Evolutionary conservation across 2,329 filamentous ascomycete genomes (phyloP).

Genomic region (Helotiales sp.): DNA sequence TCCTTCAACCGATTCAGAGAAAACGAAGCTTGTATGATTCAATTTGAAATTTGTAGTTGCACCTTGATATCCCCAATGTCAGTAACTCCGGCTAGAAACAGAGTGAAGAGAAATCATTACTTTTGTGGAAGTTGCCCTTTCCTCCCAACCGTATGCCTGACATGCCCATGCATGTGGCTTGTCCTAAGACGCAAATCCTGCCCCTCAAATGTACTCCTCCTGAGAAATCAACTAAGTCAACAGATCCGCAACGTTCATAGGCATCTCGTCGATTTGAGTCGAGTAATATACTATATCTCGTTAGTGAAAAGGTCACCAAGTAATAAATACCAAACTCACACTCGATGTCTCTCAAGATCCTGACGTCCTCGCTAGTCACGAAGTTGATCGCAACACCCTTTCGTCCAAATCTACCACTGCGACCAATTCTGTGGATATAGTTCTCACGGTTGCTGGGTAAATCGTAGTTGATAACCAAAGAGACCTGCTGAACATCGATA

Average conservation of each 20-base stretch:
- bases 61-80: constrained; percentile 12
- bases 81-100: background rate
- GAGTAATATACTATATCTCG: constrained; percentile 68
- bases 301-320: constrained; percentile 27
- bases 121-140: constrained; percentile 38
- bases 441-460: constrained; percentile 98
- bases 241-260: constrained; percentile 68
- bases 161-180: constrained; percentile 30
- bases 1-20: constrained; percentile 27
- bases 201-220: background rate
- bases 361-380: constrained; percentile 96
- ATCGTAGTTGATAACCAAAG: constrained; percentile 98
- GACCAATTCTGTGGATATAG: constrained; percentile 98
- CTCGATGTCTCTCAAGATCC: constrained; percentile 97
- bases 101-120: constrained; percentile 3
- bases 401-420: constrained; percentile 91
- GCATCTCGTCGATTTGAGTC: constrained; percentile 82
- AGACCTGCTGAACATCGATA: constrained; percentile 99
- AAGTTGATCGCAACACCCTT: constrained; percentile 99
- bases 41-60: constrained; percentile 8
- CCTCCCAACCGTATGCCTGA: constrained; percentile 39
- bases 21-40: constrained; percentile 47
- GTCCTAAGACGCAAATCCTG: background rate
- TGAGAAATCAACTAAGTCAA: constrained; percentile 32
- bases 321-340: constrained; percentile 58